Evolutionary conservation across 177 flowering plant genomes (phyloP), one percentile per base, ranked within the genome.

Genomic region (Vitis hybrid): DNA sequence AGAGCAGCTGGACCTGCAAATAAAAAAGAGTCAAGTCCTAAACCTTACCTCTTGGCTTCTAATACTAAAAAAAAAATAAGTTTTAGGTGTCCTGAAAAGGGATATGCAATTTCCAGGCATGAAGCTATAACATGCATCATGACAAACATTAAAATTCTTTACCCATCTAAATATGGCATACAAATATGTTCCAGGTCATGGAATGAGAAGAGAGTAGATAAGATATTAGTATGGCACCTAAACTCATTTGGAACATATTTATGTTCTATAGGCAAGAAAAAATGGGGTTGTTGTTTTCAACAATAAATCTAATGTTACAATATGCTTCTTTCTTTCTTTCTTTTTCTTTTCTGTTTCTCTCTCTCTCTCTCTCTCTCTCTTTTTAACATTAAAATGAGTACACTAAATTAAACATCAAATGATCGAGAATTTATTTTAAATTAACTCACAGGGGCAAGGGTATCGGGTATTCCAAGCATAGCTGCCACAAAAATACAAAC

Each of bases 401-500:
- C 5, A 35, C 46, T 35, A 3, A 35, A 35, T 35, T 2, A 35
- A 35, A 35, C 46, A 5, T 35, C 46, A 35, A 35, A 35, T 35
- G 46, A 35, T 35, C 5, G 6, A 35, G 46, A 35, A 18, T 9
- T 1, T 50, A 56, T 13, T 59, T 40, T 7, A 72, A 62, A 68
- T 11, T 48, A 52, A 88, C 97, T 88, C 76, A 95, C 99, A 66
- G 99, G 99, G 15, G 92, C 91, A 74, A 95, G 94, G 58, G 98
- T 95, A 71, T 95, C 99, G 59, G 99, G 99, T 66, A 95, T 93
- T 63, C 99, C 99, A 76, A 95, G 98, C 51, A 91, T 91, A 70
- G 98, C 98, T 35, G 99, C 99, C 70, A 95, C 97, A 85, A 95
- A 95, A 62, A 95, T 95, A 66, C 99, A 95, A 79, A 93, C 99